Evolutionary conservation across 805 yeast genomes (phyloP), one percentile per base, ranked within the genome.

Genomic region (Groenewaldozyma tartarivorans): DNA sequence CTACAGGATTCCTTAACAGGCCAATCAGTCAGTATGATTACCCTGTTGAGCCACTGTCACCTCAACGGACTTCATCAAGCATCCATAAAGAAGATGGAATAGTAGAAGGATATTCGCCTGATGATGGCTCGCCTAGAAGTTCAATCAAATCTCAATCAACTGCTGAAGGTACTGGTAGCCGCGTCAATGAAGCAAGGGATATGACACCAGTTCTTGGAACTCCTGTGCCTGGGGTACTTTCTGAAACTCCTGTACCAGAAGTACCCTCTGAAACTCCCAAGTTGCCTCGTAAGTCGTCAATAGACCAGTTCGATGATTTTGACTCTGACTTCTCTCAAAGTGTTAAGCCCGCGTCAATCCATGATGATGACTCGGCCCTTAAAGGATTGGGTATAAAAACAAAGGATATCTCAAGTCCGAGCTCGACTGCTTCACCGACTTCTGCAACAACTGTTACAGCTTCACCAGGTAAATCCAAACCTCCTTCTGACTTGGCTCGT

Each of bases 21-120:
- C 58, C 61, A 4, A 48, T 53, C 13, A 49, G 58, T n/a, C 48
- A 52, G 15, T 52, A 53, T 36, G 51, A 51, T 24, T 46, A 49
- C 18, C 36, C 39, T 4, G 19, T 48, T 6, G 52, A 55, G 40
- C 48, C 60, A 6, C 46, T 58, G 20, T 41, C 54, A 15, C 56
- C 17, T 4, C 40, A 34, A 36, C 36, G 20, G 45, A 39, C 39
- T 42, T 45, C 21, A n/a, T n/a, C n/a, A n/a, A n/a, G n/a, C n/a
- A n/a, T n/a, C n/a, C n/a, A n/a, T n/a, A 20, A 20, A 32, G 34
- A 19, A 3, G 34, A 13, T 13, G 17, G 17, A 13, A 9, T 20
- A 32, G 9, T 15, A 4, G 17, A 19, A 3, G 34, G 34, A 3
- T 17, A 32, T 11, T 17, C 19, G 9, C 19, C 34, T 15, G 17